phyloP scores from a whole-genome alignment of 2,329 filamentous ascomycete genomes.

The Colletotrichum costaricense region DNA sequence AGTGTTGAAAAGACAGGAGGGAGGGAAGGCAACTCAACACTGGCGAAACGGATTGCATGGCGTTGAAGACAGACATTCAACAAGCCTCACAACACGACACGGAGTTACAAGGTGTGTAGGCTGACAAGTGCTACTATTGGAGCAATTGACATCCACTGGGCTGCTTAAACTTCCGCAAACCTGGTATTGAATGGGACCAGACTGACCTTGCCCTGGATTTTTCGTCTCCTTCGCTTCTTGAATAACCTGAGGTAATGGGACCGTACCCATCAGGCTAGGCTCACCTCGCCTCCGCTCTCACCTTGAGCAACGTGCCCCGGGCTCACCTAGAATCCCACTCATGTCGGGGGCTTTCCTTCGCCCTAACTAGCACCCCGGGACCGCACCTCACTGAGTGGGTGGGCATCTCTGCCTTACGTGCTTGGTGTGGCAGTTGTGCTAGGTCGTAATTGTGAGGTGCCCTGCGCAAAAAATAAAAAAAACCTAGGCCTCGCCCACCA shows the following conservation, averaged over 20 bases:
- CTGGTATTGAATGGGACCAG: slow-evolving; percentile 14
- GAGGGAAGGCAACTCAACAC: not conserved
- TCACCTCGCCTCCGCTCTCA: not conserved
- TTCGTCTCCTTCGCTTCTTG: not conserved
- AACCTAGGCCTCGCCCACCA: slow-evolving; percentile 8
- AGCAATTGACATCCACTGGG: not conserved
- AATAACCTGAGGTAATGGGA: not conserved
- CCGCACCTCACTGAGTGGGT: not conserved
- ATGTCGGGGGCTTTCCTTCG: slow-evolving; percentile 1
- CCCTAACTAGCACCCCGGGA: not conserved
- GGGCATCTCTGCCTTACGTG: slow-evolving; percentile 5
- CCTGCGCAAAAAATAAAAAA: slow-evolving; percentile 2
- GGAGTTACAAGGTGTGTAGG: slow-evolving; percentile 11
- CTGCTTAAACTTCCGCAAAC: slow-evolving; percentile 21
- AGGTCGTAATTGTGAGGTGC: not conserved
- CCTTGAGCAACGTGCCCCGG: not conserved
- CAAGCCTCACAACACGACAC: slow-evolving; percentile 2
- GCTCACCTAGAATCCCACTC: not conserved
- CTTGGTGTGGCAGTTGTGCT: slow-evolving; percentile 8
- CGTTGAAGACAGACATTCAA: not conserved
- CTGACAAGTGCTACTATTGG: slow-evolving; percentile 8
- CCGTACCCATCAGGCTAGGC: not conserved
- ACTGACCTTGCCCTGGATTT: not conserved
- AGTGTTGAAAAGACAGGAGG: not conserved
- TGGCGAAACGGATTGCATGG: slow-evolving; percentile 10